Conservation (phyloP, 176 grass and related monocot species). For the Puya raimondii region DNA sequence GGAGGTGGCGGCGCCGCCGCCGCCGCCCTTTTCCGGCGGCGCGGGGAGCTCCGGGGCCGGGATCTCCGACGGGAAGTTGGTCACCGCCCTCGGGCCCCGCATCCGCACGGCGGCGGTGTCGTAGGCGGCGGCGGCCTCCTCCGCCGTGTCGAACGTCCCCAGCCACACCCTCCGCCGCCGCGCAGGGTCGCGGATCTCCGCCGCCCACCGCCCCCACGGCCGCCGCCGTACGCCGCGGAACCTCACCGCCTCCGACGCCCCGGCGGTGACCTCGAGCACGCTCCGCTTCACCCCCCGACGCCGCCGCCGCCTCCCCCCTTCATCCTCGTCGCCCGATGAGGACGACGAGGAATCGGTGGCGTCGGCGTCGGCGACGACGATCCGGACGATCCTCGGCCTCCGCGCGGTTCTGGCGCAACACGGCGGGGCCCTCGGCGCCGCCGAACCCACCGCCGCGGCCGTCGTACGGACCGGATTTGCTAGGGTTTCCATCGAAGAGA, state of each 20-base stretch:
- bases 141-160: slow-evolving; percentile 27
- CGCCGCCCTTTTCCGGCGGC: not conserved
- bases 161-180: slow-evolving; percentile 20
- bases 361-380: slow-evolving; percentile 13
- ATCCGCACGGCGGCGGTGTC: slow-evolving; percentile 16
- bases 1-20: not conserved
- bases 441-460: no score
- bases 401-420: not conserved
- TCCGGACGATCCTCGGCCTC: slow-evolving; percentile 2
- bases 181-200: slow-evolving; percentile 21
- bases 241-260: not conserved
- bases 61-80: slow-evolving; percentile 1
- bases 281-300: not conserved
- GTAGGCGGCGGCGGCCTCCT: slow-evolving; percentile 21
- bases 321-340: not conserved
- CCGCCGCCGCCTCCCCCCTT: not conserved
- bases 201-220: slow-evolving; percentile 25
- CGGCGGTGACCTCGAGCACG: not conserved
- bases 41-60: not conserved
- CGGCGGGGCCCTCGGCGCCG: no score
- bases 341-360: slow-evolving; percentile 22
- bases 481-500: no score
- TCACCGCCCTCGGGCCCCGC: slow-evolving; percentile 17
- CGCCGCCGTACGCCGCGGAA: slow-evolving; percentile 25
- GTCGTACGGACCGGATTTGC: no score